Evolutionary conservation across 1,139 yeast genomes (phyloP).

Genomic region (Yamadazyma taylorii): DNA sequence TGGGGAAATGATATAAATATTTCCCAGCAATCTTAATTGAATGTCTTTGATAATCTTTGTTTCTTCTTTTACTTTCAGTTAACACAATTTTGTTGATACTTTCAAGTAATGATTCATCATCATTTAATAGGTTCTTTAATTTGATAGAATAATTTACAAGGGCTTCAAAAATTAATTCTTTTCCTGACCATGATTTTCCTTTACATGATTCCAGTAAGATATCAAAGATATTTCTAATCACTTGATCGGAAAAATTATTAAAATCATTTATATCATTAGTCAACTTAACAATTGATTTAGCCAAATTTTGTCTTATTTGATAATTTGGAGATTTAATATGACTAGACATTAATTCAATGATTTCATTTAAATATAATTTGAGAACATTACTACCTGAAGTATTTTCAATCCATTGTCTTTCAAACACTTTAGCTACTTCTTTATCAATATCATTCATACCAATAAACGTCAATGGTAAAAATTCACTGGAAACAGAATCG

Average conservation of each 20-base stretch:
- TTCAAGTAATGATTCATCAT: conserved; percentile 25
- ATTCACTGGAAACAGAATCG: conserved; percentile 58
- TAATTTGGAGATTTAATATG: conserved; percentile 62
- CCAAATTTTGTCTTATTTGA: conserved; percentile 68
- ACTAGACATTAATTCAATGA: conserved; percentile 49
- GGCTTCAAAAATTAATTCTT: conserved; percentile 72
- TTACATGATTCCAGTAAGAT: conserved; percentile 61
- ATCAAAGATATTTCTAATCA: conserved; percentile 42
- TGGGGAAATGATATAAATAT: conserved; percentile 47
- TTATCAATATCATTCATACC: conserved; percentile 68
- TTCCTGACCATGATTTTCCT: conserved; percentile 90
- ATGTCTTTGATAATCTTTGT: conserved; percentile 59
- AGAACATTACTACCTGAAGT: conserved; percentile 72
- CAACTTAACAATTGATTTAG: conserved; percentile 65
- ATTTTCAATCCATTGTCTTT: conserved; percentile 76
- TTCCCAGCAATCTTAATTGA: conserved; percentile 52
- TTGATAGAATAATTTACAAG: conserved; percentile 58
- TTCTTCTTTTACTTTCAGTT: conserved; percentile 67
- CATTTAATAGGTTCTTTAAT: conserved; percentile 32
- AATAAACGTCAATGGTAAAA: conserved; percentile 76
- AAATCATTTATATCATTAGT: conserved; percentile 44
- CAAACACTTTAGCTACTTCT: conserved; percentile 50
- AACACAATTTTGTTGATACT: conserved; percentile 45
- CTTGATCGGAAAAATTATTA: conserved; percentile 26
- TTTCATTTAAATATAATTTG: conserved; percentile 71